Percentiles rank a stretch among this genome's conserved stretches.
These are phyloP conservation scores for Lachnellula hyalina DNA, from an alignment of 2,329 filamentous ascomycete genomes.

Conservation along the genomic window DNA sequence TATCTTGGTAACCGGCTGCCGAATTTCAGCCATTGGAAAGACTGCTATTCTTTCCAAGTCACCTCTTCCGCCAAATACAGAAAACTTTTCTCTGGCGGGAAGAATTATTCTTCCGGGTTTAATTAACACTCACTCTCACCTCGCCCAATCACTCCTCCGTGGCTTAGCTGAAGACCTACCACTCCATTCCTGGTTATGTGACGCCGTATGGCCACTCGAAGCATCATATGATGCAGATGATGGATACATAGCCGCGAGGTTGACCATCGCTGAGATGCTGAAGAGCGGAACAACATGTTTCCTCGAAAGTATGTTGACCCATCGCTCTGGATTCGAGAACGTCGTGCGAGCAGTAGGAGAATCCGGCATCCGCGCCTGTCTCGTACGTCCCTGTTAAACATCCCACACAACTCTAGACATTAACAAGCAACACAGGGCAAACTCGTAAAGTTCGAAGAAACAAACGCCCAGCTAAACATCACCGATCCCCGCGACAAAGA, in stretches of 20 bases:
- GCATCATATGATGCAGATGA: conserved; percentile 41
- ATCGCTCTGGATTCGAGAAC: conserved; percentile 42
- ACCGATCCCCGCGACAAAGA: conserved; percentile 35
- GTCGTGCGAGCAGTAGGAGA: conserved; percentile 39
- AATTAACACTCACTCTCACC: conserved; percentile 46
- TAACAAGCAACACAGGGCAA: conserved; percentile 25
- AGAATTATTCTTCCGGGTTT: conserved; percentile 45
- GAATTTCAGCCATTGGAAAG: conserved; percentile 41
- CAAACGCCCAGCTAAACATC: conserved; percentile 30
- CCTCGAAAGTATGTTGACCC: conserved; percentile 45
- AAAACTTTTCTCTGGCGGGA: conserved; percentile 34
- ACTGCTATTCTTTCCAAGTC: conserved; percentile 27
- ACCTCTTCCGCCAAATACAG: conserved; percentile 21
- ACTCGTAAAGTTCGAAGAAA: conserved; percentile 36
- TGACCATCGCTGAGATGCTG: conserved; percentile 47
- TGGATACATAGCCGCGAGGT: conserved; percentile 42
- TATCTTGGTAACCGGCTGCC: conserved; percentile 36
- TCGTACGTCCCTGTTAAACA: background rate
- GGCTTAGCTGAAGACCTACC: conserved; percentile 44
- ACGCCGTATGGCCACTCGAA: conserved; percentile 45
- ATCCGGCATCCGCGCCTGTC: conserved; percentile 39
- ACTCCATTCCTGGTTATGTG: conserved; percentile 46
- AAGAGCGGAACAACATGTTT: conserved; percentile 46
- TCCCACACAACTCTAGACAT: background rate
- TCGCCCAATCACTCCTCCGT: conserved; percentile 43